Base-by-base conservation (phyloP, 495 filamentous ascomycete species). In the Copromyces sp. region DNA sequence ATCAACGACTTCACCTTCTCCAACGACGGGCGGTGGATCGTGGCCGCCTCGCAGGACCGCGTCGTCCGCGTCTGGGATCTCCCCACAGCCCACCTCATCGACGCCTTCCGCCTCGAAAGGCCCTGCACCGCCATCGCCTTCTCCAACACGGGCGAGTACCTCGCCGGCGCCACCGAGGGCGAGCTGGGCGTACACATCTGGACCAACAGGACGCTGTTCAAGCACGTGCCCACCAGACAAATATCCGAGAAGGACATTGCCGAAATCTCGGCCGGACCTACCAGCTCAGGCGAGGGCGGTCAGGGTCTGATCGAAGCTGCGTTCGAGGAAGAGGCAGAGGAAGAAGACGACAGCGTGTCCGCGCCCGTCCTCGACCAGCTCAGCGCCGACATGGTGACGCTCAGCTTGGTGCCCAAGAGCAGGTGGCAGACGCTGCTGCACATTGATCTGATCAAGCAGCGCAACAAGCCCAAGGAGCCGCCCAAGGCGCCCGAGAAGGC, bases 401-500 rank as follows among this genome's bases (percentile, higher is more conserved):
- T 99, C 45, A 94, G 91, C 78, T 82, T 97, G 69, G 90, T 99
- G 20, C 95, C 95, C 38, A 92, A 91, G 80, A 91, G 90, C 73
- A 89, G 90, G 75, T 98, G 96, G 96, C 96, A 98, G 81, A 95
- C 92, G 8, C 84, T 99, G 12, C 83, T 98, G 71, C 91, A 98
- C 76, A 87, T 99, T 7, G 94, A 98, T 77, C 81, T 91, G 47
- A 95, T 99, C 79, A 93, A 90, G 80, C 89, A 91, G 82, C 93
- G 95, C 70, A 99, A 99, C 82, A 97, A 94, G 81, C 96, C 95
- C 7, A 94, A 89, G 75, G 93, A 97, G 81, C 87, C 94, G 1
- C 94, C 94, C 37, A 97, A 98, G 83, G 86, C 89, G 3, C 95
- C 96, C 4, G 92, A 97, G 78, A 97, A 95, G 78, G 94, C 95